Percentiles rank a stretch among this genome's conserved stretches.
These are phyloP conservation scores for Fraxinus baroniana DNA, from an alignment of 305 asterid species.

Conservation along the genomic window DNA sequence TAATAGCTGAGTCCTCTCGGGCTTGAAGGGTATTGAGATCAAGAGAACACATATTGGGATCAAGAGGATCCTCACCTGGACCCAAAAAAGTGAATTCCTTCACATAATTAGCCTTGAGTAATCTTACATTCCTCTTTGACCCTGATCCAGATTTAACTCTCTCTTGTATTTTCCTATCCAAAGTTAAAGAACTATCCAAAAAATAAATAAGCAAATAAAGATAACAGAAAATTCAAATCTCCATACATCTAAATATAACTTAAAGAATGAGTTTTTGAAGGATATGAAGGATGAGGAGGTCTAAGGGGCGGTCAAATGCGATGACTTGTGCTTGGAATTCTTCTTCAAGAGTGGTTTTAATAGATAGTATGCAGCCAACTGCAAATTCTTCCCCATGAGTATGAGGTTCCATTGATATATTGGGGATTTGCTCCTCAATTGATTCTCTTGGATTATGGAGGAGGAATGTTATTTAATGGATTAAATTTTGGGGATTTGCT, in stretches of 20 bases:
- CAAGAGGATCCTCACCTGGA: slow-evolving; percentile 88
- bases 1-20: slow-evolving; percentile 80
- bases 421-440: slow-evolving; percentile 6
- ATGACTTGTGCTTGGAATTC: slow-evolving; percentile 48
- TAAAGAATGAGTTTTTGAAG: slow-evolving; percentile 8
- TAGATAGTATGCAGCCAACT: slow-evolving; percentile 59
- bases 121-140: slow-evolving; percentile 67
- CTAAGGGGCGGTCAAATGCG: slow-evolving; percentile 49
- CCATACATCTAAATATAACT: not conserved
- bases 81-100: slow-evolving; percentile 70
- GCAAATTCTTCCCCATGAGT: slow-evolving; percentile 55
- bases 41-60: slow-evolving; percentile 63
- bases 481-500: too few species aligned
- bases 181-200: slow-evolving; percentile 40
- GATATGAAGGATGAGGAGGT: slow-evolving; percentile 57
- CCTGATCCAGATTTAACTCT: slow-evolving; percentile 71
- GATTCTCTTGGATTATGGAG: not conserved
- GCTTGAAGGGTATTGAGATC: slow-evolving; percentile 71
- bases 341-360: slow-evolving; percentile 58
- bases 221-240: not conserved
- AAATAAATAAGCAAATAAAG: not conserved
- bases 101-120: slow-evolving; percentile 75
- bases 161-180: slow-evolving; percentile 60
- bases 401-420: slow-evolving; percentile 54
- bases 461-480: not conserved